Percentiles rank a stretch among this genome's conserved stretches.
phyloP scores from a whole-genome alignment of 2,329 filamentous ascomycete species.

The Emmonsiellopsis sp. region DNA sequence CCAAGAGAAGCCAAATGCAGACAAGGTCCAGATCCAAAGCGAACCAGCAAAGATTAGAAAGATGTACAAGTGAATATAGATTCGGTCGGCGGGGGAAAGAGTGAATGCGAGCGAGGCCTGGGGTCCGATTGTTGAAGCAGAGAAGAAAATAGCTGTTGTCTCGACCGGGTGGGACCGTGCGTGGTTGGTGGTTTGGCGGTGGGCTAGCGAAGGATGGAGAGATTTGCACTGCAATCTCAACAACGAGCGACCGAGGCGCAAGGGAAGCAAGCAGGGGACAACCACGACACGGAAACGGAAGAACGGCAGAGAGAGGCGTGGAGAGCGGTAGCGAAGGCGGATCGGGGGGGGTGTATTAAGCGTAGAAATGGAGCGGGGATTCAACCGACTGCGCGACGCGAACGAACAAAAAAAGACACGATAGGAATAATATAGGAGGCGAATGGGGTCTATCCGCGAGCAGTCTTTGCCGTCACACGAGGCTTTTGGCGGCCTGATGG shows the following conservation, averaged over 20 bases:
- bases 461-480: no score
- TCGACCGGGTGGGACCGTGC: neutral
- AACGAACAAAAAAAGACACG: neutral
- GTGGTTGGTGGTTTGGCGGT: neutral
- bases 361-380: neutral
- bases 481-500: neutral
- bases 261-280: neutral
- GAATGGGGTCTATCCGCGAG: neutral
- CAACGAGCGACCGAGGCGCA: slow-evolving; percentile 4
- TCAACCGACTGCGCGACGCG: slow-evolving; percentile 1
- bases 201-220: neutral
- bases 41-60: slow-evolving; percentile 10
- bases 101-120: neutral
- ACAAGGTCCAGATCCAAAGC: neutral
- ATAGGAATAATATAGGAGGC: neutral
- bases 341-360: neutral
- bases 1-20: neutral
- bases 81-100: neutral
- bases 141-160: neutral
- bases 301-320: neutral
- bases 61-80: slow-evolving; percentile 9
- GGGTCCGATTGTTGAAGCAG: neutral
- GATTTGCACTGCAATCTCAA: slow-evolving; percentile 13
- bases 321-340: neutral
- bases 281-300: neutral